Conservation (phyloP, 495 filamentous ascomycete genomes). For the Articulospora tetracladia region DNA sequence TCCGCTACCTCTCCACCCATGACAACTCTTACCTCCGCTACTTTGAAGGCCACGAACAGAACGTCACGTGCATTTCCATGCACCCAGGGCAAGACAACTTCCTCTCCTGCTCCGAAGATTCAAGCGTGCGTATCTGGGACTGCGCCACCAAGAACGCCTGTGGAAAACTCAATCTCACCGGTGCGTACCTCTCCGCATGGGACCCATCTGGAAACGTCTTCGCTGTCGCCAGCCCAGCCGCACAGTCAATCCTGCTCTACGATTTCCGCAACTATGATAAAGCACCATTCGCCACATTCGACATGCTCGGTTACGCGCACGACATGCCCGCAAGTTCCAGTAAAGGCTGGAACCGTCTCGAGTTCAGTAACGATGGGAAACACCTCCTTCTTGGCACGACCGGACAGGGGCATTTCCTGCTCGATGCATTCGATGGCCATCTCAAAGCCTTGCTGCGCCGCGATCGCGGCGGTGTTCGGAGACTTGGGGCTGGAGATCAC, state of each 20-base stretch:
- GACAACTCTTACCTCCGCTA: constrained; percentile 95
- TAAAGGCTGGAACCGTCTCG: constrained; percentile 76
- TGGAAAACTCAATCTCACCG: constrained; percentile 70
- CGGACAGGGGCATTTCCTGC: constrained; percentile 74
- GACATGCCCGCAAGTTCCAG: constrained; percentile 31
- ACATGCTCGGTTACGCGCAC: constrained; percentile 51
- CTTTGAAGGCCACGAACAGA: constrained; percentile 79
- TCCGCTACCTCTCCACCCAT: constrained; percentile 89
- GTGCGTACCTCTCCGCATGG: constrained; percentile 79
- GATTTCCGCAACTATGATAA: constrained; percentile 92
- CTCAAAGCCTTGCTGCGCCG: constrained; percentile 61
- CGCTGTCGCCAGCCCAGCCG: constrained; percentile 78
- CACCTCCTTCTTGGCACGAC: constrained; percentile 77
- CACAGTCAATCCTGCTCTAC: constrained; percentile 78
- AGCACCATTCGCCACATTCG: constrained; percentile 81
- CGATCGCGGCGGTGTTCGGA: constrained; percentile 36
- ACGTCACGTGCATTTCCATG: constrained; percentile 76
- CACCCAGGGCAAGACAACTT: constrained; percentile 79
- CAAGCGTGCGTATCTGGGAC: constrained; percentile 87
- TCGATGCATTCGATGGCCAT: constrained; percentile 83
- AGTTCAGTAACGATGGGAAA: constrained; percentile 95
- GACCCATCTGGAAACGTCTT: constrained; percentile 88
- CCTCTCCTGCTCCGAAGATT: constrained; percentile 83
- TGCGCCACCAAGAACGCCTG: constrained; percentile 66
- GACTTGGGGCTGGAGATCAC: constrained; percentile 46